Evolutionary conservation across 176 grass and related monocot genomes (phyloP).

Genomic region (Triticum aestivum): IWGSC_CS_RefSeq_v2.1 NC_057800.1:502618061-502618560

Average conservation of each 20-base stretch:
- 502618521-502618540: not conserved
- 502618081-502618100: slow-evolving; percentile 20
- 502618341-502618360: slow-evolving; percentile 33
- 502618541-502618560: slow-evolving; percentile 28
- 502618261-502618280: slow-evolving; percentile 27
- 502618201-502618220: slow-evolving; percentile 1
- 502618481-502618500: slow-evolving; percentile 36
- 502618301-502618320: slow-evolving; percentile 30
- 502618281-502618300: slow-evolving; percentile 25
- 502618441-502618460: not conserved
- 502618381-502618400: slow-evolving; percentile 12
- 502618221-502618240: slow-evolving; percentile 18
- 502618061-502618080: not conserved
- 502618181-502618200: slow-evolving; percentile 41
- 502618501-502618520: slow-evolving; percentile 49
- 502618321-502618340: slow-evolving; percentile 13
- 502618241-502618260: slow-evolving; percentile 15
- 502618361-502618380: slow-evolving; percentile 7
- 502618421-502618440: slow-evolving; percentile 36
- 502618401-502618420: slow-evolving; percentile 12
- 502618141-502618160: slow-evolving; percentile 78
- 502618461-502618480: slow-evolving; percentile 24
- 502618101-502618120: not conserved
- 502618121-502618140: not conserved
- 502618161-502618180: slow-evolving; percentile 55